phyloP scores from a whole-genome alignment of 1,284 basidiomycete genomes.

The Apiotrichum montevideense region DNA sequence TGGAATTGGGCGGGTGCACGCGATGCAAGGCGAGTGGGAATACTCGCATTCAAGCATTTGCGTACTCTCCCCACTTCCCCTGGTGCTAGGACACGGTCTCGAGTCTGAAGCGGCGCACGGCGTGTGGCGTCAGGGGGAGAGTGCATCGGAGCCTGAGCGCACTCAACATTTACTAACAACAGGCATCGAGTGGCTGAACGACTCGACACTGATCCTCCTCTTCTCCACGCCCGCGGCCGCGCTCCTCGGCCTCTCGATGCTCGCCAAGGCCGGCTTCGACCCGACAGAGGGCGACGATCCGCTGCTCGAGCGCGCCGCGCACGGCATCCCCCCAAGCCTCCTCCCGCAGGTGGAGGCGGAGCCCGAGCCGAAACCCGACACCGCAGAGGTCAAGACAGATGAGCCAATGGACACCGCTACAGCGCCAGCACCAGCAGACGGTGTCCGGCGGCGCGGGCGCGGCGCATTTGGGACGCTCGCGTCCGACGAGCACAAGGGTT shows the following conservation, averaged over 20 bases:
- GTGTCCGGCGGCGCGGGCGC: slow-evolving; percentile 25
- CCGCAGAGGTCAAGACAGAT: background rate
- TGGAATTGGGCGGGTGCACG: background rate
- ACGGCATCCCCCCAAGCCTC: slow-evolving; percentile 31
- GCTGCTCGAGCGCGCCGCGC: slow-evolving; percentile 35
- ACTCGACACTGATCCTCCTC: slow-evolving; percentile 36
- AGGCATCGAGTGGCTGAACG: slow-evolving; percentile 46
- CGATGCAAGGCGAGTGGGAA: background rate
- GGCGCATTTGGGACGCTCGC: slow-evolving; percentile 25
- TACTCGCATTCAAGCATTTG: no score
- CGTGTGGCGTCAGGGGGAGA: no score
- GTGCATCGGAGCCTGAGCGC: no score
- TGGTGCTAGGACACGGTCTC: no score
- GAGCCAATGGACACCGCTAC: background rate
- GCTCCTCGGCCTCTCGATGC: slow-evolving; percentile 32
- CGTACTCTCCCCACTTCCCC: no score
- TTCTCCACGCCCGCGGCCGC: slow-evolving; percentile 34
- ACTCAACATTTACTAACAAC: slow-evolving; percentile 4
- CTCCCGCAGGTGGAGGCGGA: slow-evolving; percentile 25
- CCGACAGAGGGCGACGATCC: slow-evolving; percentile 42
- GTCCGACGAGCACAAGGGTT: background rate
- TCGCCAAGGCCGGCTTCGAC: slow-evolving; percentile 43
- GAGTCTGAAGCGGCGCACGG: no score
- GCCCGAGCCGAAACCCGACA: background rate
- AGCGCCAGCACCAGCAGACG: background rate